These are phyloP conservation scores for Ophiostoma montium DNA, from an alignment of 2,329 filamentous ascomycete species.

Conservation along the genomic window DNA sequence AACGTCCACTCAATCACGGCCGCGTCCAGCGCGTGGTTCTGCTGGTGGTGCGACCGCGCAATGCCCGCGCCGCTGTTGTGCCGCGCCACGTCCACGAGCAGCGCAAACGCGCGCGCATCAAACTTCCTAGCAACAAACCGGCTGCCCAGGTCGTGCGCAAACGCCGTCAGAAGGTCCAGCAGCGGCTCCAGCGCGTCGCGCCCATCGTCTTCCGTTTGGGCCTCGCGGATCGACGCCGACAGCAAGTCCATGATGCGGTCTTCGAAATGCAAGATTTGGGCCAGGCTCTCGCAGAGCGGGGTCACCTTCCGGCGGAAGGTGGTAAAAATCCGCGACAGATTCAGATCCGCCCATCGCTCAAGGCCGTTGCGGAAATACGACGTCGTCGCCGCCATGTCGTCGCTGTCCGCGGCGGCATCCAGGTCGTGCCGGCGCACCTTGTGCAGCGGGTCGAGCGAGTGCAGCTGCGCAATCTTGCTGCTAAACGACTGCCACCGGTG, in stretches of 20 bases:
- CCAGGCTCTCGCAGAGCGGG: slow-evolving; percentile 74
- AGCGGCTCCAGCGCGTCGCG: slow-evolving; percentile 72
- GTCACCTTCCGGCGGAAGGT: slow-evolving; percentile 61
- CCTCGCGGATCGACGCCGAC: slow-evolving; percentile 56
- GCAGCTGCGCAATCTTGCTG: slow-evolving; percentile 77
- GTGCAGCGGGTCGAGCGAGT: slow-evolving; percentile 79
- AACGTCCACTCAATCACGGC: slow-evolving; percentile 98
- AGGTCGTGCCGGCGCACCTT: slow-evolving; percentile 74
- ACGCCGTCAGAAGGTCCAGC: slow-evolving; percentile 74
- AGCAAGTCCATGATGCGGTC: slow-evolving; percentile 69
- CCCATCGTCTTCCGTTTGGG: slow-evolving; percentile 37
- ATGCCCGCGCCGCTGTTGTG: slow-evolving; percentile 10
- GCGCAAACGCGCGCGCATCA: slow-evolving; percentile 59
- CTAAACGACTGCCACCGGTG: slow-evolving; percentile 89
- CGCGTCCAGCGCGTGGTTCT: slow-evolving; percentile 56
- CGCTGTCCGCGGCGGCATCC: slow-evolving; percentile 46
- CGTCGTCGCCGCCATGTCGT: slow-evolving; percentile 61
- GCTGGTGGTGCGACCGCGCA: slow-evolving; percentile 6
- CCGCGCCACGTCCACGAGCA: slow-evolving; percentile 60
- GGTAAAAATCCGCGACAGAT: slow-evolving; percentile 69
- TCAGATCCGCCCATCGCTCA: slow-evolving; percentile 82
- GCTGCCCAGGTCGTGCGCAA: slow-evolving; percentile 82
- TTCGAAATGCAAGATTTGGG: slow-evolving; percentile 85
- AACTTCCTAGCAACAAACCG: slow-evolving; percentile 64
- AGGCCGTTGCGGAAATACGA: slow-evolving; percentile 77